A percentile compares a stretch with the other conserved stretches of the same genome.
Evolutionary conservation across 129 eudicot genomes (phyloP).

Genomic region (Sambucus nigra): DNA sequence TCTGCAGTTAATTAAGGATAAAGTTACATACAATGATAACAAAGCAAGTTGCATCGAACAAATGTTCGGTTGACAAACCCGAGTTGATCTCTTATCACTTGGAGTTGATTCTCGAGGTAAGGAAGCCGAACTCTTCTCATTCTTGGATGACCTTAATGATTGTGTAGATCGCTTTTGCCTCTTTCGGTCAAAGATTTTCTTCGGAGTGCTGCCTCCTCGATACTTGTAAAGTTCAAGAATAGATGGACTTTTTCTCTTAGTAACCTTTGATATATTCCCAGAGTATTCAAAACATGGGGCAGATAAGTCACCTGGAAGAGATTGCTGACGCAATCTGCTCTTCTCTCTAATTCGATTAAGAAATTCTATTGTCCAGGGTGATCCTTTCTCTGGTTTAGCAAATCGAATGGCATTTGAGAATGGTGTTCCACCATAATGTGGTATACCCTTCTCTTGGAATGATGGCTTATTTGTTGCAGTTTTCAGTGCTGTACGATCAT

Average conservation of each 20-base stretch:
- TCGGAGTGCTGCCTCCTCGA: slow-evolving; percentile 37
- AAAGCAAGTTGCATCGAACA: not conserved
- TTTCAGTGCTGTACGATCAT: slow-evolving; percentile 21
- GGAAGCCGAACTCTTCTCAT: slow-evolving; percentile 28
- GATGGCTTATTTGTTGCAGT: slow-evolving; percentile 15
- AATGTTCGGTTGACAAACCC: slow-evolving; percentile 33
- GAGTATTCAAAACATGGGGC: slow-evolving; percentile 40
- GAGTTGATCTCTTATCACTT: slow-evolving; percentile 72
- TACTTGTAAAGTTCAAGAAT: slow-evolving; percentile 70
- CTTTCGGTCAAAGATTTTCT: slow-evolving; percentile 29
- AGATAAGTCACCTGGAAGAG: slow-evolving; percentile 48
- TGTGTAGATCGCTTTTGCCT: slow-evolving; percentile 38
- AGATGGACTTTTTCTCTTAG: slow-evolving; percentile 89
- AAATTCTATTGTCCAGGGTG: slow-evolving; percentile 95
- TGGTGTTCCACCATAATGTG: slow-evolving; percentile 46
- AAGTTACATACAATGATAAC: not conserved
- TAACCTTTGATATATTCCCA: slow-evolving; percentile 33
- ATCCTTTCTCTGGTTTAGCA: slow-evolving; percentile 47
- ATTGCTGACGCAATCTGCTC: slow-evolving; percentile 58
- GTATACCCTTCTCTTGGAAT: slow-evolving; percentile 18
- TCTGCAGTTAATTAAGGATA: slow-evolving; percentile 35
- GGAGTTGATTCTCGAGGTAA: slow-evolving; percentile 49
- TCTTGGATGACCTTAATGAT: slow-evolving; percentile 36
- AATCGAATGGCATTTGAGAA: slow-evolving; percentile 59
- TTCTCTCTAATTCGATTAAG: slow-evolving; percentile 78